Evolutionary conservation across 345 rosid species (phyloP), one percentile per base, ranked within the genome.

Genomic region (Bruguiera gymnorhiza): DNA sequence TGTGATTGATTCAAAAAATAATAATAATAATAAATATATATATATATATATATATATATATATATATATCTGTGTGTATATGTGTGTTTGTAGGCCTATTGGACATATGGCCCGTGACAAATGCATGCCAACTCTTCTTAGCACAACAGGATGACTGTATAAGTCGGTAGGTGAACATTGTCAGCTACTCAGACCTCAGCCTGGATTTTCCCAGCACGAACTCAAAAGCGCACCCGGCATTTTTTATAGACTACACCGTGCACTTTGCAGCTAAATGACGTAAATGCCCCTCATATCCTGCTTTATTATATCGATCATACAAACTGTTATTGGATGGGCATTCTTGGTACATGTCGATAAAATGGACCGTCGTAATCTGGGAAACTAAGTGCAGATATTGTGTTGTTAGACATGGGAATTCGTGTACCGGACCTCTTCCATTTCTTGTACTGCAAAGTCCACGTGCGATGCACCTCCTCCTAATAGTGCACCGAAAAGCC

Each of bases 401-500:
- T 15, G 60, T 10, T 8, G 29, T 21, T 56, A 56, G 15, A 15
- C 24, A 8, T 20, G 24, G 8, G 24, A 2, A 53, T n/a, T 11
- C 16, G 26, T 56, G 46, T 55, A 31, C 3, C 29, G 50, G 30
- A 67, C 21, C 46, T 59, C 23, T 15, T 21, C 66, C 36, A 56
- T 75, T 62, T 52, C 57, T 48, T 61, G 20, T 23, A 54, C 74
- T 60, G 74, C 66, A 63, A 67, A 66, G 31, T 75, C 83, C 68
- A 81, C 82, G 82, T 81, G 82, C 70, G 75, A 55, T 72, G 83
- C 82, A 80, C 83, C 76, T 54, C 8, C 21, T 37, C 43, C 43
- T 29, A 54, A 48, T 23, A 57, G 16, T 36, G n/a, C 51, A 20
- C 30, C 70, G 46, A 53, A 63, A 57, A 69, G 37, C 57, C 48